Conservation (phyloP, 2,329 filamentous ascomycete genomes). For the Torrubiellomyces zombiae region DNA sequence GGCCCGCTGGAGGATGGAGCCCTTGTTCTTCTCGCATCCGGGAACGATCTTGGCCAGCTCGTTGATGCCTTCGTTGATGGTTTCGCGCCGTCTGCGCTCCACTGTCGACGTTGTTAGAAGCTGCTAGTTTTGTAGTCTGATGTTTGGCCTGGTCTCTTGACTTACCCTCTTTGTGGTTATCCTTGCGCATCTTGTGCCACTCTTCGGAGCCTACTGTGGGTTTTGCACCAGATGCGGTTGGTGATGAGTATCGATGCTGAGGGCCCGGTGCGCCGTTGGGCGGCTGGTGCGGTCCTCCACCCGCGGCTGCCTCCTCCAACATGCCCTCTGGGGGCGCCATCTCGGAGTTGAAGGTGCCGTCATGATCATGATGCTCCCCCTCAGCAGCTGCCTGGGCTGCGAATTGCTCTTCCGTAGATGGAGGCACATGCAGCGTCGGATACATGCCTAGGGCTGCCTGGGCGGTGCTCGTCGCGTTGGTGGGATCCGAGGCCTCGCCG, state of each 20-base stretch:
- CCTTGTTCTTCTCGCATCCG: conserved; percentile 97
- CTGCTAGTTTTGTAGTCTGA: background rate
- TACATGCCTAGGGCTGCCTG: conserved; percentile 44
- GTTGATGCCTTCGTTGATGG: conserved; percentile 97
- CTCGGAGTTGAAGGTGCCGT: conserved; percentile 16
- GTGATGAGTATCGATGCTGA: conserved; percentile 16
- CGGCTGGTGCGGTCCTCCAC: conserved; percentile 13
- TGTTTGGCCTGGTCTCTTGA: background rate
- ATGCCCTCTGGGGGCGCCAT: conserved; percentile 15
- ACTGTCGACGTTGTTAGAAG: conserved; percentile 40
- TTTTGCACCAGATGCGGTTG: conserved; percentile 40
- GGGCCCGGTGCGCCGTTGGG: conserved; percentile 23
- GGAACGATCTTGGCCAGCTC: conserved; percentile 96
- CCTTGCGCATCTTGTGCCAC: conserved; percentile 93
- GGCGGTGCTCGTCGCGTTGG: conserved; percentile 40
- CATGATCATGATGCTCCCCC: conserved; percentile 14
- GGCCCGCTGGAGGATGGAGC: conserved; percentile 82
- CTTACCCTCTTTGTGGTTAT: conserved; percentile 97
- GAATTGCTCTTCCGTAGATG: conserved; percentile 42
- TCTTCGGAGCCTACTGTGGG: conserved; percentile 89
- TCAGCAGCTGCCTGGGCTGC: conserved; percentile 30
- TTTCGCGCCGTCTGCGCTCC: conserved; percentile 88
- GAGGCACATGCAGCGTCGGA: conserved; percentile 40
- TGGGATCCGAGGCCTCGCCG: conserved; percentile 29
- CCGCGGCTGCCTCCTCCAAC: conserved; percentile 5